Conservation (phyloP, 176 grass and related monocot species). For the Puya raimondii region DNA sequence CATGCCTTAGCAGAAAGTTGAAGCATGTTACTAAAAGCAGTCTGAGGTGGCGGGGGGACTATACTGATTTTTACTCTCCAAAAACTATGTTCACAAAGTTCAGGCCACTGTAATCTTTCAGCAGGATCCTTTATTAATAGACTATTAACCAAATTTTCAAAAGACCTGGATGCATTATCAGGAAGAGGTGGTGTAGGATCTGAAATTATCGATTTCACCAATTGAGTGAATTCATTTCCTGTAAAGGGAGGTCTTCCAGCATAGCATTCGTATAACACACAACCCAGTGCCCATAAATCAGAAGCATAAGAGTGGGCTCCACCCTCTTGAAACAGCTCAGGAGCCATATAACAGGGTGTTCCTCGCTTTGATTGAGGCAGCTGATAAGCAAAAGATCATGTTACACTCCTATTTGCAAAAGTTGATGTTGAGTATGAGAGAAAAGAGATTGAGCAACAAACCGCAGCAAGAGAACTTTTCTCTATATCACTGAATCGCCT, state of each 20-base stretch:
- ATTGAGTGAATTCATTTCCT: constrained; percentile 69
- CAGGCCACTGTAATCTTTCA: constrained; percentile 96
- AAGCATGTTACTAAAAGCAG: constrained; percentile 63
- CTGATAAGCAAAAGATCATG: constrained; percentile 30
- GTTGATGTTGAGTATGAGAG: constrained; percentile 8
- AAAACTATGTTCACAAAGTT: constrained; percentile 83
- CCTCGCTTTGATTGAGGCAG: constrained; percentile 76
- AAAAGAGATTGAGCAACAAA: constrained; percentile 29
- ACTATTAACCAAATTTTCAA: constrained; percentile 75
- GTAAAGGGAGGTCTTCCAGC: constrained; percentile 70
- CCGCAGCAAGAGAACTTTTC: constrained; percentile 45
- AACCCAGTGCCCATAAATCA: constrained; percentile 97
- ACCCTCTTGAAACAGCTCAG: constrained; percentile 87
- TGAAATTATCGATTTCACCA: constrained; percentile 87
- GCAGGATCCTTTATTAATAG: constrained; percentile 88
- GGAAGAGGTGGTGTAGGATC: constrained; percentile 74
- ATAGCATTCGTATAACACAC: constrained; percentile 93
- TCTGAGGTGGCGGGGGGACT: constrained; percentile 57
- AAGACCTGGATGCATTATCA: constrained; percentile 68
- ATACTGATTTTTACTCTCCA: constrained; percentile 57
- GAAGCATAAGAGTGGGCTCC: constrained; percentile 95
- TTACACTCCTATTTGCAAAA: constrained; percentile 14
- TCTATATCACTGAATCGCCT: constrained; percentile 77
- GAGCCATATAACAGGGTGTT: constrained; percentile 97
- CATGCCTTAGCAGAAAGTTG: constrained; percentile 40